Conservation (phyloP, 306 rosid genomes). For the Cucurbita maxima region DNA sequence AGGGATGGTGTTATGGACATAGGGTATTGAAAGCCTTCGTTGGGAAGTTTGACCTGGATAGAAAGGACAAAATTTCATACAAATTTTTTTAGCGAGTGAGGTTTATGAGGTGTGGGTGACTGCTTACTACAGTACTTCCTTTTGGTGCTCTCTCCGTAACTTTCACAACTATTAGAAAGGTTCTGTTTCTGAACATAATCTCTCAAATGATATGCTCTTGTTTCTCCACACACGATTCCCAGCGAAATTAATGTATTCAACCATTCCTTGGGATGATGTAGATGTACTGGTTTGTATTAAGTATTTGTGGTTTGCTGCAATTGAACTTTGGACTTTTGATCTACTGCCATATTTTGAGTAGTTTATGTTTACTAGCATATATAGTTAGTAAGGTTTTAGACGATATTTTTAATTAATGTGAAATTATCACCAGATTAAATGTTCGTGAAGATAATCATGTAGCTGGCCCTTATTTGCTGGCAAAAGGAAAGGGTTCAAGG, state of each 20-base stretch:
- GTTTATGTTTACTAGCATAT: not conserved
- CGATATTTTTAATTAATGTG: not conserved
- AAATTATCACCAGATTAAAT: conserved; percentile 28
- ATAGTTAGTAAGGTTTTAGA: not conserved
- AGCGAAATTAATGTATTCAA: not conserved
- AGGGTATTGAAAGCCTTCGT: not conserved
- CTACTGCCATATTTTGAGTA: not conserved
- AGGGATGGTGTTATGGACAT: not conserved
- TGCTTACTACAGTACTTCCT: not conserved
- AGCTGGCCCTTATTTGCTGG: conserved; percentile 26
- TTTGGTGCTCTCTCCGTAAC: not conserved
- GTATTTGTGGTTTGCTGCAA: not conserved
- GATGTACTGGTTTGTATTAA: not conserved
- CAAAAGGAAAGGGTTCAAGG: conserved; percentile 71
- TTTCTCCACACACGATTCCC: not conserved
- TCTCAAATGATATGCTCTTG: not conserved
- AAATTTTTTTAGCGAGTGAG: not conserved
- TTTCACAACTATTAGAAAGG: not conserved
- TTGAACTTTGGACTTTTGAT: not conserved
- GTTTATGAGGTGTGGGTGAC: not conserved
- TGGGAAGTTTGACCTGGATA: not conserved
- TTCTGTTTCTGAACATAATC: not conserved
- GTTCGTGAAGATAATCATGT: conserved; percentile 34
- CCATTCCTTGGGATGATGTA: not conserved
- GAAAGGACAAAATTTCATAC: not conserved